Percentiles rank a stretch among this genome's conserved stretches.
phyloP scores from a whole-genome alignment of 345 rosid genomes.

The Pseudoturritis turrita region DNA sequence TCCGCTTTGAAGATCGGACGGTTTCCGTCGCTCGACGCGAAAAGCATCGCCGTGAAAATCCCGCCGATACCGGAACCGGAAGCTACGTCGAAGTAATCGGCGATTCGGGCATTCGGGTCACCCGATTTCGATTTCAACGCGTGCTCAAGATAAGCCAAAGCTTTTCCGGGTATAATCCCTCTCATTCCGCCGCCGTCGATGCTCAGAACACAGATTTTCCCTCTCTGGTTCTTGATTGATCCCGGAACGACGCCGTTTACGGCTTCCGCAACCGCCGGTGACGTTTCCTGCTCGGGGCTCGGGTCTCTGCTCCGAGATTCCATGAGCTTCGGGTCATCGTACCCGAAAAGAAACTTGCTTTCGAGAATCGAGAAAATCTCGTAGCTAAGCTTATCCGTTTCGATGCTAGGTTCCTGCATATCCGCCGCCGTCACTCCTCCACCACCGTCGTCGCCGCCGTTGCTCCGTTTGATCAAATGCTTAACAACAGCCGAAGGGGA shows the following conservation, averaged over 20 bases:
- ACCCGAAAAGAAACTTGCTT: conserved; percentile 86
- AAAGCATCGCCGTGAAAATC: conserved; percentile 90
- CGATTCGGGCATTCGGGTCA: conserved; percentile 78
- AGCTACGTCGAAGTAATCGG: conserved; percentile 90
- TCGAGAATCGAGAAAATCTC: conserved; percentile 95
- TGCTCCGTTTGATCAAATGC: neutral
- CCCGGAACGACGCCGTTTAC: conserved; percentile 29
- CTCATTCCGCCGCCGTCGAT: conserved; percentile 93
- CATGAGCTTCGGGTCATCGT: conserved; percentile 81
- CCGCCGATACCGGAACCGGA: conserved; percentile 93
- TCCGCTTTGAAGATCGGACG: conserved; percentile 78
- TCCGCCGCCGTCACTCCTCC: conserved; percentile 42
- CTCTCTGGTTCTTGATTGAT: conserved; percentile 75
- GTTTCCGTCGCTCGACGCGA: conserved; percentile 60
- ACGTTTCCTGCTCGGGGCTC: conserved; percentile 28
- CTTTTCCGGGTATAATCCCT: conserved; percentile 86
- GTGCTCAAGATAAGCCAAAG: conserved; percentile 73
- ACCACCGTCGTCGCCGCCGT: too few species aligned
- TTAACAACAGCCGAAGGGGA: neutral
- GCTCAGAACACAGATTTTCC: conserved; percentile 79
- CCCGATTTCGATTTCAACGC: conserved; percentile 76
- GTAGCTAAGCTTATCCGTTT: conserved; percentile 91
- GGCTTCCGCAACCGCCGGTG: neutral
- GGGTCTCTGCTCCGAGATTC: conserved; percentile 57
- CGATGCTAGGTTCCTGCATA: conserved; percentile 93